phyloP scores from a whole-genome alignment of 2,329 filamentous ascomycete genomes.

The Chrysosporium queenslandicum region DNA sequence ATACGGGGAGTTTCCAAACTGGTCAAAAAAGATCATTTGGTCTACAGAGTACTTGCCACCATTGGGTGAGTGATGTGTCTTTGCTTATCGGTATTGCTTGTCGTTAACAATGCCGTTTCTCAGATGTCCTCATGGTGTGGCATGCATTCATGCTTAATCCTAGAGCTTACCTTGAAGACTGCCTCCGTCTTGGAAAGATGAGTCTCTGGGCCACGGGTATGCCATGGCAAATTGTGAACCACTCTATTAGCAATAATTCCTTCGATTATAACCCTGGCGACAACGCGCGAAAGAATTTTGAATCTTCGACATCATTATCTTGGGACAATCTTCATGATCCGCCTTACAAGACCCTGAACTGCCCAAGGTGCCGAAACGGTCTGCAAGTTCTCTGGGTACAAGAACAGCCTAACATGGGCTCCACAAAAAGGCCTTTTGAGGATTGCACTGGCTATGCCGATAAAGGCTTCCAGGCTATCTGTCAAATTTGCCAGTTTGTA shows the following conservation, averaged over 20 bases:
- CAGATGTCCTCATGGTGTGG: constrained; percentile 69
- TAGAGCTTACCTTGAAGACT: constrained; percentile 62
- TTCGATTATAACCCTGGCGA: constrained; percentile 48
- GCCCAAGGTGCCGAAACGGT: constrained; percentile 43
- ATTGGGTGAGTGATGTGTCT: constrained; percentile 41
- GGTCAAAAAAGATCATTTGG: constrained; percentile 29
- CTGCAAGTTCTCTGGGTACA: constrained; percentile 52
- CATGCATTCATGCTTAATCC: constrained; percentile 73
- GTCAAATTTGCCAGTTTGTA: constrained; percentile 41
- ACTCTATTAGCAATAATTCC: constrained; percentile 46
- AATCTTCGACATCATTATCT: constrained; percentile 37
- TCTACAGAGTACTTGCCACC: constrained; percentile 44
- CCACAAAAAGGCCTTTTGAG: constrained; percentile 22
- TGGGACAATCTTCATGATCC: constrained; percentile 54
- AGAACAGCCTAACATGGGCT: constrained; percentile 19
- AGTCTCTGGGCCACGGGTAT: constrained; percentile 53
- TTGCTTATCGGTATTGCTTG: neutral
- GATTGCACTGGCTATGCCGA: constrained; percentile 28
- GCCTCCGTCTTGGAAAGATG: constrained; percentile 48
- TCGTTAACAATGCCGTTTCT: constrained; percentile 16
- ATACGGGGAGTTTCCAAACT: constrained; percentile 27
- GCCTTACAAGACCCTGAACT: constrained; percentile 42
- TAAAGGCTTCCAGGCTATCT: constrained; percentile 42
- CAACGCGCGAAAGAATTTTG: constrained; percentile 41
- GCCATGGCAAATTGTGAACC: constrained; percentile 54